Percentiles rank a stretch among this genome's conserved stretches.
These are phyloP conservation scores for Pulicaria dysenterica DNA, from an alignment of 129 eudicot species.

Conservation along the genomic window DNA sequence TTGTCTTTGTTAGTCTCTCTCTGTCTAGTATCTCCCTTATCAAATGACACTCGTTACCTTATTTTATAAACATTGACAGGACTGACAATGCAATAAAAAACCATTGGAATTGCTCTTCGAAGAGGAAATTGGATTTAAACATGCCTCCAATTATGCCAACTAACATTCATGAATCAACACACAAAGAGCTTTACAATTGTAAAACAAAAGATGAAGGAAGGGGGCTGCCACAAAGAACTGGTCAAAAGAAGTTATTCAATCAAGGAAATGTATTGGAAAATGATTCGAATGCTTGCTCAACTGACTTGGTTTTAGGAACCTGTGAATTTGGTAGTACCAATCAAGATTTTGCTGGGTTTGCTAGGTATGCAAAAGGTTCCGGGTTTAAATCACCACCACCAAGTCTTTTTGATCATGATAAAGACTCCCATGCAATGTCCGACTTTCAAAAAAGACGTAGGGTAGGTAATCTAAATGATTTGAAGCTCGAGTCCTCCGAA, in stretches of 20 bases:
- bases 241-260: conserved; percentile 13
- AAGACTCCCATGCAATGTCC: not conserved
- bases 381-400: conserved; percentile 11
- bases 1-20: too few relatives aligned
- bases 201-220: not conserved
- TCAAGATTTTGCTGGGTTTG: not conserved
- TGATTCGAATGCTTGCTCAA: conserved; percentile 40
- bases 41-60: too few relatives aligned
- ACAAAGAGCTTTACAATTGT: not conserved
- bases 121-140: conserved; percentile 39
- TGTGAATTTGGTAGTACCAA: not conserved
- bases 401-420: not conserved
- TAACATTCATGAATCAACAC: not conserved
- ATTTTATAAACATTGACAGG: conserved; percentile 28
- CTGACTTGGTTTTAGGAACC: conserved; percentile 55
- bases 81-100: conserved; percentile 61
- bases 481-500: conserved; percentile 30
- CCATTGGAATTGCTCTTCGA: conserved; percentile 64
- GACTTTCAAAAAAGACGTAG: conserved; percentile 47
- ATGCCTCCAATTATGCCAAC: conserved; percentile 3
- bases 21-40: too few relatives aligned
- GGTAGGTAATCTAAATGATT: conserved; percentile 18
- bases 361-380: conserved; percentile 7
- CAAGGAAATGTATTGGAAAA: not conserved
- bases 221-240: not conserved